Evolutionary conservation across 192 early-diverging fungal genomes (phyloP).

Genomic region (Coemansia aciculifera): DNA sequence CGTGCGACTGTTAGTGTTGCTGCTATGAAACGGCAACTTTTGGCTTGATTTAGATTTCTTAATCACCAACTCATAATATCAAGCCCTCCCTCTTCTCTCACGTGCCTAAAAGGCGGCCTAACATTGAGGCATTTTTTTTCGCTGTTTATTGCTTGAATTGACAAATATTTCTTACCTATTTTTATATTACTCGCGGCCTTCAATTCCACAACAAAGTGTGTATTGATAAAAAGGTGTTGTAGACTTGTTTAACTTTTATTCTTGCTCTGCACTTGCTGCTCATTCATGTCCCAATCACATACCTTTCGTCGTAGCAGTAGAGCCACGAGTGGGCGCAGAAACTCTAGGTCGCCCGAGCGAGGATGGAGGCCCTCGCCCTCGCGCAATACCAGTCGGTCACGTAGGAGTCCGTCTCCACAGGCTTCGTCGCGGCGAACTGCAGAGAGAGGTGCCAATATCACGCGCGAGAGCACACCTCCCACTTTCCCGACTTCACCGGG

Average conservation of each 20-base stretch:
- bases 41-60: too few relatives aligned
- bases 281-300: conserved; percentile 43
- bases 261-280: conserved; percentile 1
- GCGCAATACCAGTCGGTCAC: not conserved
- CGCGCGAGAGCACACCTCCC: conserved; percentile 2
- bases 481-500: conserved; percentile 29
- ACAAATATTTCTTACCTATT: too few relatives aligned
- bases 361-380: not conserved
- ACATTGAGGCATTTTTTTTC: too few relatives aligned
- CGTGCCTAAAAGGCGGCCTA: too few relatives aligned
- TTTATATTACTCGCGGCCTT: too few relatives aligned
- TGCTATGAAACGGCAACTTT: too few relatives aligned
- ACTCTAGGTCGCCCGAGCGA: conserved; percentile 30
- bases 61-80: too few relatives aligned
- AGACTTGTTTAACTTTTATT: not conserved
- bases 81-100: too few relatives aligned
- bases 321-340: conserved; percentile 17
- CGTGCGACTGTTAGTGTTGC: too few relatives aligned
- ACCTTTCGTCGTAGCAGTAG: conserved; percentile 37
- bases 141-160: too few relatives aligned
- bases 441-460: not conserved
- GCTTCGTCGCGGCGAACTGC: not conserved
- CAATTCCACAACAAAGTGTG: not conserved
- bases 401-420: not conserved
- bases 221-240: not conserved